A percentile compares a stretch with the other conserved stretches of the same genome.
These are phyloP conservation scores for Torulaspora microellipsoides DNA, from an alignment of 805 yeast species.

Conservation along the genomic window DNA sequence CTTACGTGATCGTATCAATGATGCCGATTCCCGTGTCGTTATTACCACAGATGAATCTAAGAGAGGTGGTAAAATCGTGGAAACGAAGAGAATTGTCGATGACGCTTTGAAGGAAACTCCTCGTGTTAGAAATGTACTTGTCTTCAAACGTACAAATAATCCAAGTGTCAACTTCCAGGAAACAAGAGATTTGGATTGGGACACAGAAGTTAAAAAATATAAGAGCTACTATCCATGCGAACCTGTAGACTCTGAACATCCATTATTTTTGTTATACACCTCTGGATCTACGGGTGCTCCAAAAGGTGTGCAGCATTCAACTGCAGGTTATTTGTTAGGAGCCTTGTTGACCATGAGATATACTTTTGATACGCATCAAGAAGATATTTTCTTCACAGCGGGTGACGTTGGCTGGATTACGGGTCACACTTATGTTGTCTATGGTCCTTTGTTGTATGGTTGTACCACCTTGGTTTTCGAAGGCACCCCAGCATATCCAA, in stretches of 20 bases:
- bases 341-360: slow-evolving; percentile 72
- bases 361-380: slow-evolving; percentile 68
- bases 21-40: slow-evolving; percentile 66
- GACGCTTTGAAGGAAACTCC: slow-evolving; percentile 70
- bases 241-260: slow-evolving; percentile 75
- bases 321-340: slow-evolving; percentile 74
- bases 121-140: slow-evolving; percentile 62
- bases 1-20: slow-evolving; percentile 63
- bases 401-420: slow-evolving; percentile 93
- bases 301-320: slow-evolving; percentile 78
- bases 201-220: slow-evolving; percentile 60
- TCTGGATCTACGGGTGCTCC: slow-evolving; percentile 89
- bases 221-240: slow-evolving; percentile 69
- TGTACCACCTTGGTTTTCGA: slow-evolving; percentile 77
- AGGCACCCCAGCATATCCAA: slow-evolving; percentile 85
- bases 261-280: slow-evolving; percentile 74
- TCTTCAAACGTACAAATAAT: slow-evolving; percentile 69
- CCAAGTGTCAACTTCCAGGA: slow-evolving; percentile 42
- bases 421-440: slow-evolving; percentile 78
- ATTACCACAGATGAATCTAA: slow-evolving; percentile 79
- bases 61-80: slow-evolving; percentile 78
- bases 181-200: slow-evolving; percentile 72
- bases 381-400: slow-evolving; percentile 76
- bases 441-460: slow-evolving; percentile 75
- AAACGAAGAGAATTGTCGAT: slow-evolving; percentile 78